phyloP scores from a whole-genome alignment of 2,329 filamentous ascomycete genomes.

The Aspergillus puulaauensis region DNA sequence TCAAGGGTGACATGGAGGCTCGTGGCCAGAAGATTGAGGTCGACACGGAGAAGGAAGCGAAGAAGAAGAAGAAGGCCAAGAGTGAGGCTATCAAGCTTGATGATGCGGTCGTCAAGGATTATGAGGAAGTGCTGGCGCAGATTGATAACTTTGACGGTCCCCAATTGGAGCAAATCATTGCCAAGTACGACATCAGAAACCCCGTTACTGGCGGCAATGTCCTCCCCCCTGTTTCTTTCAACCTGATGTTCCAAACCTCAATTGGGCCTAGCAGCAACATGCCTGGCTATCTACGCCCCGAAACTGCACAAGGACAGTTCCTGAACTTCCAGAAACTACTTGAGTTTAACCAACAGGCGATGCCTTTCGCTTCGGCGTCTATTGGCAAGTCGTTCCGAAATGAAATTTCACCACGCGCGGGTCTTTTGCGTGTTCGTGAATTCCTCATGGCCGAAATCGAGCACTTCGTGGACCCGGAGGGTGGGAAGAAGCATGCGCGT shows the following conservation, averaged over 20 bases:
- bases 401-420: slow-evolving; percentile 90
- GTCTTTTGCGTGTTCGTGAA: slow-evolving; percentile 89
- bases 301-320: slow-evolving; percentile 98
- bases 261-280: slow-evolving; percentile 91
- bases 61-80: slow-evolving; percentile 85
- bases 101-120: slow-evolving; percentile 81
- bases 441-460: slow-evolving; percentile 99
- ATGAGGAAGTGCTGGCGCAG: slow-evolving; percentile 85
- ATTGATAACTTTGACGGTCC: slow-evolving; percentile 94
- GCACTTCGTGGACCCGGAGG: slow-evolving; percentile 92
- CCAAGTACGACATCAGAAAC: slow-evolving; percentile 88
- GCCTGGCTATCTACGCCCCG: slow-evolving; percentile 82
- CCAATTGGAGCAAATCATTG: slow-evolving; percentile 83
- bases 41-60: slow-evolving; percentile 74
- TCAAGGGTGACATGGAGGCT: slow-evolving; percentile 90
- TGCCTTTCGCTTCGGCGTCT: slow-evolving; percentile 96
- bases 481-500: slow-evolving; percentile 89
- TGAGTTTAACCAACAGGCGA: slow-evolving; percentile 90
- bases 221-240: slow-evolving; percentile 83
- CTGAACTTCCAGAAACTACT: slow-evolving; percentile 95
- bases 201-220: slow-evolving; percentile 76
- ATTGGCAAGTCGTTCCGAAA: slow-evolving; percentile 99
- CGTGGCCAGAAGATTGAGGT: slow-evolving; percentile 70
- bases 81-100: slow-evolving; percentile 80
- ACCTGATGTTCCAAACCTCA: slow-evolving; percentile 96